A percentile compares a stretch with the other conserved stretches of the same genome.
Conservation (phyloP, 2,329 filamentous ascomycete species). For the Neofusicoccum sp. region DNA sequence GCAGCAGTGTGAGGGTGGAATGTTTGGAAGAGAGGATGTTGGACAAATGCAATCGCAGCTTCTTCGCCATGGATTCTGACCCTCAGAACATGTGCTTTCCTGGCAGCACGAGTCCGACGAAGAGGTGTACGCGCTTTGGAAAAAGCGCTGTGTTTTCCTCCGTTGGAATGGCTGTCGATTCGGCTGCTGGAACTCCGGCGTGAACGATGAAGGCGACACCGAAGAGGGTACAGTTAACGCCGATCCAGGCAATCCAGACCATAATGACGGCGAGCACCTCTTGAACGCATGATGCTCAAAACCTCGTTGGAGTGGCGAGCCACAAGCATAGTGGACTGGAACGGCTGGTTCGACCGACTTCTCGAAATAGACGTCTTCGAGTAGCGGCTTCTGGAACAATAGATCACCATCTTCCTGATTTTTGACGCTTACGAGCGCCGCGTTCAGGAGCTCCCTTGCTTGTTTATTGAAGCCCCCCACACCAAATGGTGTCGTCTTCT, state of each 20-base stretch:
- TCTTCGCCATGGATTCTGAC: too few relatives aligned
- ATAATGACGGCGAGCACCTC: background rate
- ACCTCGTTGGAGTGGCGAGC: background rate
- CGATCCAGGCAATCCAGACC: background rate
- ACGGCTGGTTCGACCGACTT: background rate
- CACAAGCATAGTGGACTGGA: slow-evolving; percentile 11
- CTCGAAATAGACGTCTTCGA: slow-evolving; percentile 14
- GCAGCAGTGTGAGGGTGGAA: too few relatives aligned
- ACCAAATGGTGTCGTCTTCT: background rate
- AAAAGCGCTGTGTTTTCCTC: too few relatives aligned
- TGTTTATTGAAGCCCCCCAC: background rate
- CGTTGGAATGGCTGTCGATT: background rate
- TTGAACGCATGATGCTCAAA: background rate
- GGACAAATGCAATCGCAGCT: too few relatives aligned
- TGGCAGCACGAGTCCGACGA: background rate
- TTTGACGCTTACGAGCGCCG: background rate
- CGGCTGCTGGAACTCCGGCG: background rate
- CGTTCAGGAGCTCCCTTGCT: background rate
- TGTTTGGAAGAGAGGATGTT: too few relatives aligned
- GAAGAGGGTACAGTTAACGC: background rate
- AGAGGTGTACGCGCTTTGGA: too few relatives aligned
- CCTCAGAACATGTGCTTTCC: background rate
- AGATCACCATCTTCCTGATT: background rate
- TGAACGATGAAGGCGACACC: background rate
- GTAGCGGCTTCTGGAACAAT: background rate